These are phyloP conservation scores for Viola pubescens DNA, from an alignment of 441 rosid species.

Conservation along the genomic window DNA sequence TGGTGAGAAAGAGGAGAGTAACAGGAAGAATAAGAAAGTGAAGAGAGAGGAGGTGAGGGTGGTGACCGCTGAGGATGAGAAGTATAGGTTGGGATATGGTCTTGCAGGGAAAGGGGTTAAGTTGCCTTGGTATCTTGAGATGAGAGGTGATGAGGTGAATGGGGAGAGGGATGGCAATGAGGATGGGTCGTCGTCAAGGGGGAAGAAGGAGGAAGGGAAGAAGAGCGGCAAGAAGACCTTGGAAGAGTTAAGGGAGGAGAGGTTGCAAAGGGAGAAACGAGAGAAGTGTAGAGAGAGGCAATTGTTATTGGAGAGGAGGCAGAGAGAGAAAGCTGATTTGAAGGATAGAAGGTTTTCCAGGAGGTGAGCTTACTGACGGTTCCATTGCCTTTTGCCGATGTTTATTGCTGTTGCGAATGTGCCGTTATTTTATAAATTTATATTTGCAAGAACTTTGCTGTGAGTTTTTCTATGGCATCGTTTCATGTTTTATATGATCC, in stretches of 20 bases:
- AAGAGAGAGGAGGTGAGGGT: constrained; percentile 67
- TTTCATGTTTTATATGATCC: no score
- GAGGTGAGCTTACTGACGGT: constrained; percentile 24
- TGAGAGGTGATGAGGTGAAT: constrained; percentile 25
- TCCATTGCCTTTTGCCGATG: neutral
- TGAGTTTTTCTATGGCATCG: no score
- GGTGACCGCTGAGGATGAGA: constrained; percentile 73
- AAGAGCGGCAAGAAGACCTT: constrained; percentile 55
- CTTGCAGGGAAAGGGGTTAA: constrained; percentile 88
- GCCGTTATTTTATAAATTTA: no score
- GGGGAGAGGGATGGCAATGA: constrained; percentile 22
- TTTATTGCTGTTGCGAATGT: no score
- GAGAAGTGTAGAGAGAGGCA: constrained; percentile 76
- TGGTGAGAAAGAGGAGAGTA: constrained; percentile 36
- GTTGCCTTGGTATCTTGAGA: constrained; percentile 86
- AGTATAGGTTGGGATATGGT: constrained; percentile 76
- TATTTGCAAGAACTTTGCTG: no score
- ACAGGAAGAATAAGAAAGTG: constrained; percentile 48
- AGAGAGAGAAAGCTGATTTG: constrained; percentile 19
- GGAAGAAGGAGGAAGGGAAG: constrained; percentile 30
- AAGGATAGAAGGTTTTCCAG: constrained; percentile 36
- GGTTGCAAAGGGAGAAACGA: constrained; percentile 58
- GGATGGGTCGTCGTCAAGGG: constrained; percentile 20
- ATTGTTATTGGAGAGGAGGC: constrained; percentile 42
- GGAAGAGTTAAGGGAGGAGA: constrained; percentile 68